These are phyloP conservation scores for Capsicum pubescens DNA, from an alignment of 257 asterid species.

Conservation along the genomic window DNA sequence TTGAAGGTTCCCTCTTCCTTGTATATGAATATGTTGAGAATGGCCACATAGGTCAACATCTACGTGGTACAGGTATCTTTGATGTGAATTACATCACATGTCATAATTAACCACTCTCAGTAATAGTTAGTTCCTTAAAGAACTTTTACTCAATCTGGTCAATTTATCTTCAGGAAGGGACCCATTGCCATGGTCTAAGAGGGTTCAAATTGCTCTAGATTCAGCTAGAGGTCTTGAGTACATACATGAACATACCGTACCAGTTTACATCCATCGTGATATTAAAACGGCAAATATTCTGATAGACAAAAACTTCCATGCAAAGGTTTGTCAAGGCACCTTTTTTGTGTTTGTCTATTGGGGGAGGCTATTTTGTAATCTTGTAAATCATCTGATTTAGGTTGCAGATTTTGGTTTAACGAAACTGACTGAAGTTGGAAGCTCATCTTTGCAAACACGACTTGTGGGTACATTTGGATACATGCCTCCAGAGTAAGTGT, in stretches of 20 bases:
- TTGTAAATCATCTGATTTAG: slow-evolving; percentile 45
- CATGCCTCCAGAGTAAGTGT: slow-evolving; percentile 97
- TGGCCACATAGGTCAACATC: slow-evolving; percentile 90
- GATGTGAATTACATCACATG: slow-evolving; percentile 31
- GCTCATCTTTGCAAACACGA: slow-evolving; percentile 79
- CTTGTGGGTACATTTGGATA: slow-evolving; percentile 98
- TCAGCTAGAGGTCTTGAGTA: slow-evolving; percentile 99
- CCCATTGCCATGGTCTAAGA: slow-evolving; percentile 83
- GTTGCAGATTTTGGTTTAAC: slow-evolving; percentile 97
- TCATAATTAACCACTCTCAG: neutral
- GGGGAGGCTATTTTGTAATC: slow-evolving; percentile 14
- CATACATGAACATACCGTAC: slow-evolving; percentile 98
- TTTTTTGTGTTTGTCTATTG: slow-evolving; percentile 30
- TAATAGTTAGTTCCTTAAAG: neutral
- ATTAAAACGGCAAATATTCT: slow-evolving; percentile 93
- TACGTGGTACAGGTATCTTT: slow-evolving; percentile 72
- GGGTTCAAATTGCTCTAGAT: slow-evolving; percentile 95
- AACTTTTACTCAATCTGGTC: slow-evolving; percentile 29
- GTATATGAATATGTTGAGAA: slow-evolving; percentile 90
- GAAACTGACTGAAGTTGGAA: slow-evolving; percentile 90
- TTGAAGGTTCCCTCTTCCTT: slow-evolving; percentile 95
- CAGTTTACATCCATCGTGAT: slow-evolving; percentile 94
- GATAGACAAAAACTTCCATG: slow-evolving; percentile 85
- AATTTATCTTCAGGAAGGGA: slow-evolving; percentile 58
- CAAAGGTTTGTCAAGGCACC: slow-evolving; percentile 59